Conservation (phyloP, 192 early-diverging fungal genomes). For the Entomortierella beljakovae region DNA sequence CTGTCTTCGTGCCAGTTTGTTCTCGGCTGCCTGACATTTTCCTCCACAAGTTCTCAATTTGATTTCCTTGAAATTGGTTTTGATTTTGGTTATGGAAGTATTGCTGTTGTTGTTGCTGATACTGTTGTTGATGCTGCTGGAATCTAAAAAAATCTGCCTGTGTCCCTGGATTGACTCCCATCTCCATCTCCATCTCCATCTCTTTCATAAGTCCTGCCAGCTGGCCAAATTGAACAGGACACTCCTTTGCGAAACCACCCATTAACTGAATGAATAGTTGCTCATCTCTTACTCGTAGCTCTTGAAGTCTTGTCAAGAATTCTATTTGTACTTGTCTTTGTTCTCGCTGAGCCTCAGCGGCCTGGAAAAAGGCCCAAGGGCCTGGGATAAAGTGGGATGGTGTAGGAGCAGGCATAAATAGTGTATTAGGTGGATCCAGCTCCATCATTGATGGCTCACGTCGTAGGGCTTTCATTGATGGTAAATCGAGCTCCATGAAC, state of each 20-base stretch:
- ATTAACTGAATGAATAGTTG: conserved; percentile 32
- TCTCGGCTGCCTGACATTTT: conserved; percentile 6
- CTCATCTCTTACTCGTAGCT: conserved; percentile 38
- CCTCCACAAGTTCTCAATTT: not conserved
- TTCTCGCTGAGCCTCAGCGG: conserved; percentile 42
- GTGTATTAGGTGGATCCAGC: conserved; percentile 32
- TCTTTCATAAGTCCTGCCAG: conserved; percentile 40
- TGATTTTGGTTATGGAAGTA: not conserved
- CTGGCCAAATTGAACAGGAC: conserved; percentile 46
- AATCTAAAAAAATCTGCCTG: not conserved
- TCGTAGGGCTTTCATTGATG: conserved; percentile 32
- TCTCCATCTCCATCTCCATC: conserved; percentile 43
- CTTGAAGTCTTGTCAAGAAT: conserved; percentile 43
- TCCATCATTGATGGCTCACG: conserved; percentile 52
- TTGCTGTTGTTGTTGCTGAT: conserved; percentile 4
- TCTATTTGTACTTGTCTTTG: conserved; percentile 36
- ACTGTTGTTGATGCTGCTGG: conserved; percentile 4
- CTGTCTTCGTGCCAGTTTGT: conserved; percentile 17
- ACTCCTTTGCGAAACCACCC: conserved; percentile 43
- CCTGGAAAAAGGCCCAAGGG: conserved; percentile 50
- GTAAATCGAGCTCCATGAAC: conserved; percentile 47
- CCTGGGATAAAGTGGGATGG: conserved; percentile 39
- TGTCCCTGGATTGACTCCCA: conserved; percentile 3
- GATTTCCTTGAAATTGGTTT: conserved; percentile 4
- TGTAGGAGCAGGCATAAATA: conserved; percentile 29